Evolutionary conservation across 192 early-diverging fungal genomes (phyloP), one percentile per base, ranked within the genome.

Genomic region (Spizellomyces punctatus): DNA sequence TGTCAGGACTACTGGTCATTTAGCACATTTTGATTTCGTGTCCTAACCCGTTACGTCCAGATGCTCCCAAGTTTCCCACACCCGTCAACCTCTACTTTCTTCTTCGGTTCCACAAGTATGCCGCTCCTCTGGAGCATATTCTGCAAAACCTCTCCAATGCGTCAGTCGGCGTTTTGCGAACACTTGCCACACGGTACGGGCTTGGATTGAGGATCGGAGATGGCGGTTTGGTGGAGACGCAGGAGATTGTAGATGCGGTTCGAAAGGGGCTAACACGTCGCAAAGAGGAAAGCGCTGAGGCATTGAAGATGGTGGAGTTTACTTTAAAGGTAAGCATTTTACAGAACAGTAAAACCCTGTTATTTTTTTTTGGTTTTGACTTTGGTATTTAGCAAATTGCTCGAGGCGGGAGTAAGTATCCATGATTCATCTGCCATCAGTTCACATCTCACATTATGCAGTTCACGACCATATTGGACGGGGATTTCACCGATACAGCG

Each of bases 21-120:
- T 4, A 0, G 3, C 60, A 36, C 60, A 6, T 27, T 36, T 16
- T 4, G 36, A 42, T 36, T 16, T 62, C 21, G 16, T 36, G 6
- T 22, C n/a, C 60, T 62, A 16, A 16, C 41, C 41, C 46, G 27
- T 36, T 36, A 36, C 27, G 3, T 36, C 3, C 36, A 71, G 69
- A 64, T 43, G 85, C 85, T 14, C 89, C 89, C 2, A 90, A 90
- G 67, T 90, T 90, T 63, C 85, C 87, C 17, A 85, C 83, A 0
- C 86, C 89, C 16, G 85, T 82, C 8, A 69, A 81, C 57, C 63
- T 90, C 22, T 49, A 82, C 17, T 90, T 89, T 68, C 64, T 90
- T 12, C 63, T 89, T 43, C 71, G 76, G n/a, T 83, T 81, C 55
- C 58, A 80, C 65, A 67, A 59, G 27, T 81, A 78, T 49, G 61